Conservation (phyloP, 2,329 filamentous ascomycete genomes). For the Ophiosphaerella narmari region DNA sequence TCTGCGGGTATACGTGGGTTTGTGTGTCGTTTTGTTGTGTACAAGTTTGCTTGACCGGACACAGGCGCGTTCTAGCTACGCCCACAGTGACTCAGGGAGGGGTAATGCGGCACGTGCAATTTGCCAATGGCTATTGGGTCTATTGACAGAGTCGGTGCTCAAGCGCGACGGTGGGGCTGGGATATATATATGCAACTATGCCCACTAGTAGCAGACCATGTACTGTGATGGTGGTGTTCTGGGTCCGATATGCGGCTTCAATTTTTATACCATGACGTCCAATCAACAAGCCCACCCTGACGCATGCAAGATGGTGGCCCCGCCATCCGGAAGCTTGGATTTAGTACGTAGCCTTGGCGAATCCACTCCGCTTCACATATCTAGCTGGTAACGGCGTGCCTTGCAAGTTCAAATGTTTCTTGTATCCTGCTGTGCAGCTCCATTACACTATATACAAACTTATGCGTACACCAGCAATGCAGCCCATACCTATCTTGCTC, state of each 20-base stretch:
- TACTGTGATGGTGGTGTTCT: conserved; percentile 4
- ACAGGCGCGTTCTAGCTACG: conserved; percentile 14
- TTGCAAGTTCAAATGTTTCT: not conserved
- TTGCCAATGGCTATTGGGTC: conserved; percentile 23
- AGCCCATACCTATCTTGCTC: not conserved
- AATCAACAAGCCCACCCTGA: not conserved
- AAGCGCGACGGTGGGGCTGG: conserved; percentile 1
- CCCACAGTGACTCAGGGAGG: conserved; percentile 35
- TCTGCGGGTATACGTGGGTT: conserved; percentile 22
- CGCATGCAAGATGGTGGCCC: not conserved
- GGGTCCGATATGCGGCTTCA: conserved; percentile 17
- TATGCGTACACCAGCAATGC: not conserved
- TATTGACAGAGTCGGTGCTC: not conserved
- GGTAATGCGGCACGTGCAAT: conserved; percentile 27
- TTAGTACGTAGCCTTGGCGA: not conserved
- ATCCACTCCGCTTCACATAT: too few relatives aligned
- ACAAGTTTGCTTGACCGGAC: conserved; percentile 23
- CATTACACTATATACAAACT: conserved; percentile 6
- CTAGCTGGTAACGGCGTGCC: too few relatives aligned
- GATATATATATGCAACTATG: not conserved
- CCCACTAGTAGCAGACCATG: conserved; percentile 2
- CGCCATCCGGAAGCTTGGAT: not conserved
- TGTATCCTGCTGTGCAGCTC: not conserved
- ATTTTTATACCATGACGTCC: conserved; percentile 19
- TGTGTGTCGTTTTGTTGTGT: conserved; percentile 42